Base-by-base conservation (phyloP, 1,284 basidiomycete species). In the Cryptococcus depauperatus region DNA sequence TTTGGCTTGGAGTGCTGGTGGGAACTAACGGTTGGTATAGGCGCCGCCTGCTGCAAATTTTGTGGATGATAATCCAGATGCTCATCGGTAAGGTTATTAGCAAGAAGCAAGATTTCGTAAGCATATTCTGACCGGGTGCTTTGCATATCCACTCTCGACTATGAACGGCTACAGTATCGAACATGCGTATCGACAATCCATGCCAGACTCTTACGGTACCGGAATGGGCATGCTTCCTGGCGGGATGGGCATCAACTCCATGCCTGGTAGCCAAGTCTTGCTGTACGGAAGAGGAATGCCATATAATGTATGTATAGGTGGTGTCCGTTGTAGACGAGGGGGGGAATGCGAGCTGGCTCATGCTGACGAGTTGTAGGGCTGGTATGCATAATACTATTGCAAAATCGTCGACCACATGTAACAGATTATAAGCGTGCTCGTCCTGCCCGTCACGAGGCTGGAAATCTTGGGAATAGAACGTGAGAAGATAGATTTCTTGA, bases 61-160 rank as follows among this genome's bases (percentile, higher is more conserved):
- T 39, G 58, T 58, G 32, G 61, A 64, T 45, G 61, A 64, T 44
- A 52, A 51, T 44, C 53, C 57, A 41, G 61, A 64, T 51, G 58
- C 61, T 56, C 61, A 64, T 46, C 58, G 61, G 57, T 61, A 41
- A 55, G 53, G n/a, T n/a, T n/a, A n/a, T n/a, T n/a, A n/a, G n/a
- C n/a, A n/a, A n/a, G n/a, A n/a, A n/a, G n/a, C n/a, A n/a, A n/a
- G n/a, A 19, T 7, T 3, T 11, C 26, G 34, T 34, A 26, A 38
- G 30, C 18, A 14, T 16, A 8, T 22, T 39, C 41, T 51, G 46
- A 51, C 50, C 29, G 38, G 9, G 16, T 27, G 13, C 16, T 32
- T 40, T n/a, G n/a, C n/a, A n/a, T n/a, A n/a, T n/a, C n/a, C 43
- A 4, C 25, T 10, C 14, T 21, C n/a, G 19, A 14, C 23, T 3